phyloP scores from a whole-genome alignment of 176 grass and related monocot genomes.

The Tillandsia fasciculata region DNA sequence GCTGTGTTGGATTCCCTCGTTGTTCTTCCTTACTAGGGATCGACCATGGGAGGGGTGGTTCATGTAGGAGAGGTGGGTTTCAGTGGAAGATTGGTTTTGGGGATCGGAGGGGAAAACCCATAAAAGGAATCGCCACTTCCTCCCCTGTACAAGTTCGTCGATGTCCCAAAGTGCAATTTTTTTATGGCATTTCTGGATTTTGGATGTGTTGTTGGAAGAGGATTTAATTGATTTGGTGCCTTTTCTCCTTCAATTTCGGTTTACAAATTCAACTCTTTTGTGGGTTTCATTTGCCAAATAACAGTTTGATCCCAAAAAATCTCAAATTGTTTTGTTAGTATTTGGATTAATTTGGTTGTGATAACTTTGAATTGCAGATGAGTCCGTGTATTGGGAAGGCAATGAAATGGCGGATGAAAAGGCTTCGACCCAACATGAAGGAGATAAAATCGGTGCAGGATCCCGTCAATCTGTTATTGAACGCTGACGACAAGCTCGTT shows the following conservation, averaged over 20 bases:
- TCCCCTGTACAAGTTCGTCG: neutral
- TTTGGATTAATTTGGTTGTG: neutral
- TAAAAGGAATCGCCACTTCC: neutral
- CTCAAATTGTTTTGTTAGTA: neutral
- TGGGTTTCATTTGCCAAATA: neutral
- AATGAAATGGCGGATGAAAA: slow-evolving; percentile 50
- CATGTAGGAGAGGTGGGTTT: neutral
- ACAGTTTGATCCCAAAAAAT: neutral
- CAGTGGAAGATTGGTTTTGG: neutral
- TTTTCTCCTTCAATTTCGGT: neutral
- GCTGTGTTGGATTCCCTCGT: neutral
- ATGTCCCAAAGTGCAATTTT: neutral
- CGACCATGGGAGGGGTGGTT: neutral
- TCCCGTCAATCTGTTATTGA: slow-evolving; percentile 37
- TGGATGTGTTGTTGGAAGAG: neutral
- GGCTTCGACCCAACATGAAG: slow-evolving; percentile 39
- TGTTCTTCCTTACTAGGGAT: neutral
- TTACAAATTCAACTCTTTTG: neutral
- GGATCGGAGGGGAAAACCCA: neutral
- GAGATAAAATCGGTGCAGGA: slow-evolving; percentile 44
- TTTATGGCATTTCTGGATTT: neutral
- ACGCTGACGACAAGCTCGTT: slow-evolving; percentile 45
- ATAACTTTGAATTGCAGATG: neutral
- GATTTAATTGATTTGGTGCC: neutral
- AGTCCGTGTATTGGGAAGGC: slow-evolving; percentile 10